Base-by-base conservation (phyloP, 1,284 basidiomycete genomes). In the Pascua sp. region DNA sequence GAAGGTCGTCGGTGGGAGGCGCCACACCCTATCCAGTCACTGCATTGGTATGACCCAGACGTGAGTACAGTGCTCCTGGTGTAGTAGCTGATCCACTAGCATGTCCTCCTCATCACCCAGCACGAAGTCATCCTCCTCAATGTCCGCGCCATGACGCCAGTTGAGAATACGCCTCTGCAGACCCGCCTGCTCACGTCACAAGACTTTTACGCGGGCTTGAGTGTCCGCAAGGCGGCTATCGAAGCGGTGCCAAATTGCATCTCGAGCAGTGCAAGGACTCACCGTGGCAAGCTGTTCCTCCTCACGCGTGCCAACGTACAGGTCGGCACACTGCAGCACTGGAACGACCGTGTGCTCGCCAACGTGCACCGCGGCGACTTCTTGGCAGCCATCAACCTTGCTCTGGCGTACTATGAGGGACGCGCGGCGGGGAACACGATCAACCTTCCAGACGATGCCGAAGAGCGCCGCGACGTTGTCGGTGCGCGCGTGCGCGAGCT, bases 201-300 rank as follows among this genome's bases (percentile, higher is more conserved):
- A 55, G 68, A 74, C 58, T 67, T 68, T 42, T 71, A 66, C 57
- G 51, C 64, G 7, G 50, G 51, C 32, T 52, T 64, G 9, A 55
- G 58, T 8, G 16, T 53, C 12, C 56, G 59, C 42, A 57, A 57
- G 45, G 42, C 51, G 3, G 39, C 50, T 2, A 44, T 58, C 8
- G 47, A 46, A 5, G 40, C 48, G 1, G 53, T 60, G n/a, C 64
- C 62, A 0, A 47, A 57, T 24, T 47, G 55, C 60, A 78, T 91
- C 37, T 79, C 83, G 5, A 88, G 89, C 68, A 91, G 91, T 68
- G 77, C 95, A 47, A 81, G 86, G 18, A 80, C 85, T 2, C 90
- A 95, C 77, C 93, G 94, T 68, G 89, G 91, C 43, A 96, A 92
- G 71, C 82, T 95, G 18, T 98, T 98, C 73, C 71, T 92, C 36